These are phyloP conservation scores for Leccinellum albellum DNA, from an alignment of 768 basidiomycete genomes.

Conservation along the genomic window DNA sequence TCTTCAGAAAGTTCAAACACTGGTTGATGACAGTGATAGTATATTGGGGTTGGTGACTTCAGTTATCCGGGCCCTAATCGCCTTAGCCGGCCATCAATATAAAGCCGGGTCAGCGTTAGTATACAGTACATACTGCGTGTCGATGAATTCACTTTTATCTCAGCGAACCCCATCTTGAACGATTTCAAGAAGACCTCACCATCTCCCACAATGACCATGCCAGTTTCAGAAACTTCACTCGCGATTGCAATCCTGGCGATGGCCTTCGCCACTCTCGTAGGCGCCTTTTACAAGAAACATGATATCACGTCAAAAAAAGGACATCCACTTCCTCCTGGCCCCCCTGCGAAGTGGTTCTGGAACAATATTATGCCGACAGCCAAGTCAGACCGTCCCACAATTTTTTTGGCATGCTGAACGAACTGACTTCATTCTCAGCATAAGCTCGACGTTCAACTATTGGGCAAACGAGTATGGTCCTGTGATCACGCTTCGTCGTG, in stretches of 20 bases:
- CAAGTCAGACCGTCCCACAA: constrained; percentile 5
- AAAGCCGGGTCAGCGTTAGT: too few species aligned
- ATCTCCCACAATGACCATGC: background rate
- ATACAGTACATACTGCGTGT: too few species aligned
- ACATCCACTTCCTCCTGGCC: constrained; percentile 16
- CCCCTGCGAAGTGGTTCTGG: constrained; percentile 10
- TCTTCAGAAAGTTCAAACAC: too few species aligned
- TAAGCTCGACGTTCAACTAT: constrained; percentile 38
- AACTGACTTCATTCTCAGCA: constrained; percentile 1
- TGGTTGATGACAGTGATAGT: too few species aligned
- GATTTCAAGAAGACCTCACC: background rate
- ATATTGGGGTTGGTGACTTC: too few species aligned
- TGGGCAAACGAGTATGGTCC: constrained; percentile 60
- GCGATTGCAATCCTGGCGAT: background rate
- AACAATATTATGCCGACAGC: background rate
- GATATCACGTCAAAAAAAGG: constrained; percentile 4
- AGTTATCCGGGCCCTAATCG: too few species aligned
- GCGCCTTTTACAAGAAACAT: background rate
- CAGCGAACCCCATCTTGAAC: background rate
- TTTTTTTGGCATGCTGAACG: background rate
- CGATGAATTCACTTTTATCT: background rate
- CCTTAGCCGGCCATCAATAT: too few species aligned
- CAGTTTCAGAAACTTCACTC: background rate
- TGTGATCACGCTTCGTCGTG: constrained; percentile 51
- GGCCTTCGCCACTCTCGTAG: background rate